Evolutionary conservation across 371 early-diverging fungal genomes (phyloP).

Genomic region (Actinomucor elegans): DNA sequence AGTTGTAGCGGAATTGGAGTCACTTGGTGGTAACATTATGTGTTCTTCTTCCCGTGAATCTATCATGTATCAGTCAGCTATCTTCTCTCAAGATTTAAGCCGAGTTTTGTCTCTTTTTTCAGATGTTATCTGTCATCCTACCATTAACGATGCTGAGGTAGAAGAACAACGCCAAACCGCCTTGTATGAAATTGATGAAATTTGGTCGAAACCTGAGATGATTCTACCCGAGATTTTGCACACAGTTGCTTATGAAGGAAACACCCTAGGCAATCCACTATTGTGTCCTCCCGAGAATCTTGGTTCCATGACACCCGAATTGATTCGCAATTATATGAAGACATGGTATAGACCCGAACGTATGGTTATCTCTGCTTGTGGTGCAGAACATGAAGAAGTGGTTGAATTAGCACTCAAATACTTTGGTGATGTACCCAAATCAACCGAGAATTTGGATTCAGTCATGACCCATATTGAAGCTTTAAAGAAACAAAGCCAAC

Average conservation of each 20-base stretch:
- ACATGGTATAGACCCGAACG: slow-evolving; percentile 89
- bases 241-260: slow-evolving; percentile 76
- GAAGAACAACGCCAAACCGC: slow-evolving; percentile 80
- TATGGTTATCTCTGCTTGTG: slow-evolving; percentile 89
- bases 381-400: slow-evolving; percentile 81
- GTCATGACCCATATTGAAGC: slow-evolving; percentile 37
- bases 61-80: slow-evolving; percentile 92
- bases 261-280: slow-evolving; percentile 85
- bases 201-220: slow-evolving; percentile 82
- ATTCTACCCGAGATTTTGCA: slow-evolving; percentile 88
- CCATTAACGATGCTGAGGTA: slow-evolving; percentile 71
- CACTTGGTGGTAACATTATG: slow-evolving; percentile 88
- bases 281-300: slow-evolving; percentile 75
- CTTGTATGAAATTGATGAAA: slow-evolving; percentile 84
- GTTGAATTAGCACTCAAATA: slow-evolving; percentile 68
- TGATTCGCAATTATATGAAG: slow-evolving; percentile 68
- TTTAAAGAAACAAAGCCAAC: slow-evolving; percentile 26
- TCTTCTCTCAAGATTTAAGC: slow-evolving; percentile 81
- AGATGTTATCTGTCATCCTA: slow-evolving; percentile 78
- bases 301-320: slow-evolving; percentile 62
- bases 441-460: slow-evolving; percentile 30
- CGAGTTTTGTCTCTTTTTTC: slow-evolving; percentile 74
- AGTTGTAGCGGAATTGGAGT: slow-evolving; percentile 79
- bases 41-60: slow-evolving; percentile 91
- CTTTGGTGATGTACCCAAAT: slow-evolving; percentile 63